These are phyloP conservation scores for Fraxinus floribunda DNA, from an alignment of 305 asterid genomes.

Conservation along the genomic window DNA sequence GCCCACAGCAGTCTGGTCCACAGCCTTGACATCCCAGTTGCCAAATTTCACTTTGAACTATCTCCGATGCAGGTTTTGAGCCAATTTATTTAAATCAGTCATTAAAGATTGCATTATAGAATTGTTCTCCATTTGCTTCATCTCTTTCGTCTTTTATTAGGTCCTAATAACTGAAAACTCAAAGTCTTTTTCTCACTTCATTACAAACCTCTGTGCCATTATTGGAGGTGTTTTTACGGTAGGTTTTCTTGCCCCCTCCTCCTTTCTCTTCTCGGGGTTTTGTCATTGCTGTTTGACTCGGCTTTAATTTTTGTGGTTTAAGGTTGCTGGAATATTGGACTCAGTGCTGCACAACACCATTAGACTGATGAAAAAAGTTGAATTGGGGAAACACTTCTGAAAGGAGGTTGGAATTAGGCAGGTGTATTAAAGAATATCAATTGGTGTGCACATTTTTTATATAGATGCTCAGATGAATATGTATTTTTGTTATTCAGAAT, in stretches of 20 bases:
- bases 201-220: slow-evolving; percentile 89
- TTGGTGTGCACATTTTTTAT: not conserved
- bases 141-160: slow-evolving; percentile 34
- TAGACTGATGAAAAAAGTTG: slow-evolving; percentile 75
- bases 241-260: slow-evolving; percentile 19
- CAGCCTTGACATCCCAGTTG: slow-evolving; percentile 73
- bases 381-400: slow-evolving; percentile 86
- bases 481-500: not conserved
- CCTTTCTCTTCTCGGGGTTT: not conserved
- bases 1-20: slow-evolving; percentile 92
- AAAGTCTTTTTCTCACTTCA: slow-evolving; percentile 84
- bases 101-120: slow-evolving; percentile 5
- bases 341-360: slow-evolving; percentile 70
- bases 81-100: slow-evolving; percentile 2
- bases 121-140: slow-evolving; percentile 9
- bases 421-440: slow-evolving; percentile 18
- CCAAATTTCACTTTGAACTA: slow-evolving; percentile 80
- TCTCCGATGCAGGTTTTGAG: slow-evolving; percentile 90
- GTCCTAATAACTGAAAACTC: slow-evolving; percentile 74
- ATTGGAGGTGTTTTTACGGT: slow-evolving; percentile 99
- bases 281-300: not conserved
- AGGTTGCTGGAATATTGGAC: slow-evolving; percentile 97
- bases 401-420: slow-evolving; percentile 25
- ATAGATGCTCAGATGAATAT: not conserved
- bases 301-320: slow-evolving; percentile 27